Evolutionary conservation across 1,284 basidiomycete genomes (phyloP).

Genomic region (Sphaerobolus stellatus): DNA sequence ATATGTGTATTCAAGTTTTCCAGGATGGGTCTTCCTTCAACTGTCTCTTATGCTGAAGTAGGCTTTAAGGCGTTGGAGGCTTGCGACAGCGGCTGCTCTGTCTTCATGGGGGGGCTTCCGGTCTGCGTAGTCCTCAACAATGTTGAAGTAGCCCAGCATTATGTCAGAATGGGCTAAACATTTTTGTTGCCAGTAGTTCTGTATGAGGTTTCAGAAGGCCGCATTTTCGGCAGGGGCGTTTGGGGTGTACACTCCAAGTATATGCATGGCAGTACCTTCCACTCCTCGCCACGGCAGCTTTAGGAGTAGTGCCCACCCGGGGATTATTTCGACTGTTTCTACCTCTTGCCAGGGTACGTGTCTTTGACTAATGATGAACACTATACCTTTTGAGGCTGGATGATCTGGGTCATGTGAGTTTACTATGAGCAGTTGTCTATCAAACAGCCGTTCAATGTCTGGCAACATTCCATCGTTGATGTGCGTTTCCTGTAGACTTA

Average conservation of each 20-base stretch:
- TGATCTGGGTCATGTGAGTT: too few species aligned
- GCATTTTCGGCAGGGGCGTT: slow-evolving; percentile 19
- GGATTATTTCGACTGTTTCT: not conserved
- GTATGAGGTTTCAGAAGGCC: slow-evolving; percentile 22
- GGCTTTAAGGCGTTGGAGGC: slow-evolving; percentile 21
- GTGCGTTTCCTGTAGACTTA: too few species aligned
- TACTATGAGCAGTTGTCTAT: too few species aligned
- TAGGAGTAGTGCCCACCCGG: not conserved
- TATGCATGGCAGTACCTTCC: slow-evolving; percentile 8
- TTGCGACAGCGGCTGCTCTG: slow-evolving; percentile 3
- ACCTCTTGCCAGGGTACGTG: too few species aligned
- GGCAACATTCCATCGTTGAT: too few species aligned
- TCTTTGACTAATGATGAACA: too few species aligned
- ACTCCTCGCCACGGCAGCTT: slow-evolving; percentile 13
- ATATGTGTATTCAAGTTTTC: slow-evolving; percentile 28
- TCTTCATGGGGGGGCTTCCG: slow-evolving; percentile 29
- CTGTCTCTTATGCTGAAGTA: slow-evolving; percentile 32
- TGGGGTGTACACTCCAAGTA: slow-evolving; percentile 26
- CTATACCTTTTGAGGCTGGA: too few species aligned
- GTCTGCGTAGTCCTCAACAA: slow-evolving; percentile 41
- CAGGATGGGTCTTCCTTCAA: slow-evolving; percentile 34
- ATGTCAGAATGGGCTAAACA: slow-evolving; percentile 27
- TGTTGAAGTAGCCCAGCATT: slow-evolving; percentile 43
- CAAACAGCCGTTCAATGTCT: too few species aligned
- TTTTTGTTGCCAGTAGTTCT: slow-evolving; percentile 29